Conservation (phyloP, 2,329 filamentous ascomycete genomes). For the Fusarium virguliforme region DNA sequence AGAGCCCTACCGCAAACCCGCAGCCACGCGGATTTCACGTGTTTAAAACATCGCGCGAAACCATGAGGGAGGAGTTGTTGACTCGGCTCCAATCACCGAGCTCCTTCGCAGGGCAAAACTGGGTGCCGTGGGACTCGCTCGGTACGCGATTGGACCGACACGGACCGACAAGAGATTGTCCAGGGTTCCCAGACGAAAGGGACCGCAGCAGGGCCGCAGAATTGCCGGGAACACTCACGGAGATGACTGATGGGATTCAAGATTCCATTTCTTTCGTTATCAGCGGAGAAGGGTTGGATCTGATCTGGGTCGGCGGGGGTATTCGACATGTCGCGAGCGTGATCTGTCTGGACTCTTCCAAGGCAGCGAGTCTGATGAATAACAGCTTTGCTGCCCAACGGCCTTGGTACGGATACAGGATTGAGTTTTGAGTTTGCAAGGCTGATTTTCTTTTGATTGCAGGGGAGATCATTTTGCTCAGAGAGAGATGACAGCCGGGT, state of each 20-base stretch:
- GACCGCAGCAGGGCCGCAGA: conserved; percentile 39
- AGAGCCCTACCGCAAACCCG: background rate
- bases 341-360: conserved; percentile 24
- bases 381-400: conserved; percentile 41
- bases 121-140: conserved; percentile 12
- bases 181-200: conserved; percentile 21
- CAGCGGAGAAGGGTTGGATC: conserved; percentile 33
- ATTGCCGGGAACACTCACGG: conserved; percentile 30
- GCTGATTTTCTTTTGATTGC: conserved; percentile 27
- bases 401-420: background rate
- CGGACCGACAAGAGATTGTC: conserved; percentile 33
- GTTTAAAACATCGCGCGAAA: conserved; percentile 21
- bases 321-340: conserved; percentile 1
- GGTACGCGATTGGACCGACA: conserved; percentile 4
- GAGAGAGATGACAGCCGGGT: background rate
- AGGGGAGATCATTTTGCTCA: conserved; percentile 17
- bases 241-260: conserved; percentile 5
- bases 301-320: conserved; percentile 26
- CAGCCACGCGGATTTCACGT: conserved; percentile 43
- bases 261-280: conserved; percentile 26
- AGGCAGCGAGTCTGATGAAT: conserved; percentile 36
- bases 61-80: background rate
- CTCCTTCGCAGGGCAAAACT: conserved; percentile 6
- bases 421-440: conserved; percentile 35
- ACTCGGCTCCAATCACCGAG: conserved; percentile 28